Conservation (phyloP, 2,329 filamentous ascomycete genomes). For the Epichloe hybrida region DNA sequence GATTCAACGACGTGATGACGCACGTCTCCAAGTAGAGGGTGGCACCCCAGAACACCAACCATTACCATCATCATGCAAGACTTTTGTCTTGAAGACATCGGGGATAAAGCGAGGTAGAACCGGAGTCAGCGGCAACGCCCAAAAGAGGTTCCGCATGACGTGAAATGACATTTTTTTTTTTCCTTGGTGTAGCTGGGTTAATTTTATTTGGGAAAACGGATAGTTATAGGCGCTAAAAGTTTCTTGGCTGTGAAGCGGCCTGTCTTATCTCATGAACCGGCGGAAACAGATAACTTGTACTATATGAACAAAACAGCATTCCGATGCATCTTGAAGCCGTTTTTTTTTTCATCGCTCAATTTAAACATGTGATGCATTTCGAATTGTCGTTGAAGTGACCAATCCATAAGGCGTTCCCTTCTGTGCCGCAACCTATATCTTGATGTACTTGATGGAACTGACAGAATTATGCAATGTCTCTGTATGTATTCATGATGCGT, state of each 20-base stretch:
- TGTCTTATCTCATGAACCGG: background rate
- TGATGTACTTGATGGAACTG: no score
- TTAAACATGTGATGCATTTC: no score
- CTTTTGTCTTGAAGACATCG: conserved; percentile 12
- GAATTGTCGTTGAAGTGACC: no score
- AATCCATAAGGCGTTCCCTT: no score
- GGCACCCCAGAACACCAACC: conserved; percentile 12
- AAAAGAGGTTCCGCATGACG: conserved; percentile 11
- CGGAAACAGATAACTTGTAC: background rate
- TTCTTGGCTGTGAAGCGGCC: conserved; percentile 1
- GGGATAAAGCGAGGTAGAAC: conserved; percentile 11
- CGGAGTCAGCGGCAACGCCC: conserved; percentile 5
- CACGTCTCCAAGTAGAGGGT: conserved; percentile 13
- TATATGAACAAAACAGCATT: background rate
- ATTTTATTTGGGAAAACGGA: conserved; percentile 3
- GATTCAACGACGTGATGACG: conserved; percentile 13
- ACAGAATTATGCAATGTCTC: background rate
- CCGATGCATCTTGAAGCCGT: background rate
- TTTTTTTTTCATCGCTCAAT: background rate
- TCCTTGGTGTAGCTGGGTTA: conserved; percentile 8
- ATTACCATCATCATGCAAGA: conserved; percentile 7
- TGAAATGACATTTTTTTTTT: conserved; percentile 6
- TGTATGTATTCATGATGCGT: background rate
- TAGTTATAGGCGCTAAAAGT: conserved; percentile 5
- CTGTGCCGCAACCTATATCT: no score